These are phyloP conservation scores for Ogataea ganodermae DNA, from an alignment of 805 yeast genomes.

Conservation along the genomic window DNA sequence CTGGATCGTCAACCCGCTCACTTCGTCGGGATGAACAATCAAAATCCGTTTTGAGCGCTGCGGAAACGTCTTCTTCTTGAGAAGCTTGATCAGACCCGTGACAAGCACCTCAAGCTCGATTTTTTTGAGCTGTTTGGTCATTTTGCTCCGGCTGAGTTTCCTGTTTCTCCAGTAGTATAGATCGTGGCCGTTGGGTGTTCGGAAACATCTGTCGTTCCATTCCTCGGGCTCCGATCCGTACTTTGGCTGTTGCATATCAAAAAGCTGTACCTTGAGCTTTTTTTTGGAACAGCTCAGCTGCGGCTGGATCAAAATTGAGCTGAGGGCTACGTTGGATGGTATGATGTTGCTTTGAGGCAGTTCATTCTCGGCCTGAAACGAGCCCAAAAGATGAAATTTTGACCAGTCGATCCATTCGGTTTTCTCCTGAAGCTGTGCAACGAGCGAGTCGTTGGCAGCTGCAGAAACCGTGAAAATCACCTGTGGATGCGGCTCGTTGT, in stretches of 20 bases:
- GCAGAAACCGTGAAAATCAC: constrained; percentile 30
- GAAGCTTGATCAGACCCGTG: constrained; percentile 28
- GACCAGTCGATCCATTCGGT: constrained; percentile 50
- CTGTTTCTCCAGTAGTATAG: constrained; percentile 24
- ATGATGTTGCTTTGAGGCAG: constrained; percentile 24
- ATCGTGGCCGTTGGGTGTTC: constrained; percentile 26
- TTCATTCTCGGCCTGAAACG: constrained; percentile 23
- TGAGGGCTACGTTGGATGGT: constrained; percentile 26
- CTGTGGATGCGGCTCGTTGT: constrained; percentile 37
- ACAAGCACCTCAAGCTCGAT: constrained; percentile 29
- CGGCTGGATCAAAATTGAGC: constrained; percentile 29
- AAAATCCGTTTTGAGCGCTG: constrained; percentile 18
- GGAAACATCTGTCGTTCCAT: constrained; percentile 28
- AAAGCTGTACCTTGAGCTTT: constrained; percentile 24
- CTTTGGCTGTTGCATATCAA: constrained; percentile 29
- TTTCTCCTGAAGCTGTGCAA: constrained; percentile 50
- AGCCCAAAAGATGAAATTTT: constrained; percentile 31
- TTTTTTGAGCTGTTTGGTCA: constrained; percentile 20
- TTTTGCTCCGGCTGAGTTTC: constrained; percentile 24
- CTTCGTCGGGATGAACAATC: constrained; percentile 33
- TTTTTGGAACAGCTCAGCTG: constrained; percentile 15
- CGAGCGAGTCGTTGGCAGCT: constrained; percentile 44
- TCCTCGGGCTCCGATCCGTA: constrained; percentile 24
- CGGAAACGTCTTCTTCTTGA: constrained; percentile 13
- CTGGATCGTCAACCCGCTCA: constrained; percentile 20